Base-by-base conservation (phyloP, 371 early-diverging fungal species). In the Umbelopsis sp. region DNA sequence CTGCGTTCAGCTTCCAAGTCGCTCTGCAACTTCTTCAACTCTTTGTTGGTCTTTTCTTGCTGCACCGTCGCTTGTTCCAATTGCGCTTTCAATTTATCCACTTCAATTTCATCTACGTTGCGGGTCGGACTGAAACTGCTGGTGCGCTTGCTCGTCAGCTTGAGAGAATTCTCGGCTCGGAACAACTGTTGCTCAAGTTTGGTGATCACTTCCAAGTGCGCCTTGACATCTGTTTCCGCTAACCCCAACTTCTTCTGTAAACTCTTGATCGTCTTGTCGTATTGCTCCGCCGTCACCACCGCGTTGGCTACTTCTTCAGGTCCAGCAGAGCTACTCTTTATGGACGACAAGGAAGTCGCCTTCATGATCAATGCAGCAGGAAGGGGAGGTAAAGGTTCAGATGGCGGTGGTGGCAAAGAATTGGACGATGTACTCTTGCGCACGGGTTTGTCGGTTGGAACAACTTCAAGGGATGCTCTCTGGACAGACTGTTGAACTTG, bases 101-200 rank as follows among this genome's bases (percentile, higher is more conserved):
- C 46, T 29, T 66, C 51, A 50, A 14, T 20, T n/a, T 57, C 57
- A 35, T 25, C 35, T 5, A 12, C 32, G 35, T 18, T 57, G 14
- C 57, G 29, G 12, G 57, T 57, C 12, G 57, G 57, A 57, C 57
- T 57, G n/a, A 67, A 22, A 25, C 38, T 44, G 32, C 38, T 44
- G 32, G 69, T 46, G 63, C 69, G 67, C 52, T 73, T 50, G 16
- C 44, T 73, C 8, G 70, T 69, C n/a, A 50, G 66, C 46, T 64
- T 72, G 50, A 67, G 51, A 24, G 70, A 70, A 38, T 67, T 57
- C 29, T 80, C 80, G 11, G 73, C 71, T 32, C 75, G 72, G 29
- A 69, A 71, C 22, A 78, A 64, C 41, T 72, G 70, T 41, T 72
- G 37, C 51, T 76, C 74, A 24, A 77, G 69, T 44, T 71, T 72